Evolutionary conservation across 495 filamentous ascomycete genomes (phyloP), one percentile per base, ranked within the genome.

Genomic region (Astrocystis sublimbata): DNA sequence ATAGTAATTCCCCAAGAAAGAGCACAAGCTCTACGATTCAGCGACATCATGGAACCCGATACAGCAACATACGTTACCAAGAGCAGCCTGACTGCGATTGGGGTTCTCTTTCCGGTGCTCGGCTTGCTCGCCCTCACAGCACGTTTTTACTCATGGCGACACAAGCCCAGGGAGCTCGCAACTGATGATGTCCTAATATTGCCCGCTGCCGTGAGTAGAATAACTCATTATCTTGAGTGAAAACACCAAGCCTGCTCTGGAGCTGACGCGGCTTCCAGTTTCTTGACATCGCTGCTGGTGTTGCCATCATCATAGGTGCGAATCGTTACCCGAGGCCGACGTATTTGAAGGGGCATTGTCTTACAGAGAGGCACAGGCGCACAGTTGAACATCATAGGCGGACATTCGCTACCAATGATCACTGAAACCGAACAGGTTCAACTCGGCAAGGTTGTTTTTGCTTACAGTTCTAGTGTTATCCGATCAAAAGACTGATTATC

Each of bases 181-280:
- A 24, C 52, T n/a, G 58, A 60, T 36, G 58, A 60, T 30, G 26
- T 60, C 21, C 30, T 60, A 4, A 17, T 60, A 26, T 4, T 60
- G 7, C 43, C 43, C 3, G 58, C 58, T 12, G 42, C n/a, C 41
- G 58, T 60, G 40, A 2, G 58, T 51, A 30, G n/a, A n/a, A n/a
- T 35, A 35, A n/a, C 10, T 4, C 6, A 23, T 23, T 2, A 13
- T 17, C 24, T 50, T 5, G 7, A 7, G 6, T 28, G 2, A 8
- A 6, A 31, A 31, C 7, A 31, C 10, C 2, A 28, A 28, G 10
- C 3, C 46, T 13, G 4, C 4, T 3, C 2, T 4, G 24, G 3
- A 6, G 24, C 46, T 50, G 4, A 50, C 28, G 10, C 4, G 13
- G 7, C 23, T 30, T 23, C 19, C 28, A 50, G 46, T 30, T 50